Conservation (phyloP, 1,284 basidiomycete genomes). For the Melampsora americana region DNA sequence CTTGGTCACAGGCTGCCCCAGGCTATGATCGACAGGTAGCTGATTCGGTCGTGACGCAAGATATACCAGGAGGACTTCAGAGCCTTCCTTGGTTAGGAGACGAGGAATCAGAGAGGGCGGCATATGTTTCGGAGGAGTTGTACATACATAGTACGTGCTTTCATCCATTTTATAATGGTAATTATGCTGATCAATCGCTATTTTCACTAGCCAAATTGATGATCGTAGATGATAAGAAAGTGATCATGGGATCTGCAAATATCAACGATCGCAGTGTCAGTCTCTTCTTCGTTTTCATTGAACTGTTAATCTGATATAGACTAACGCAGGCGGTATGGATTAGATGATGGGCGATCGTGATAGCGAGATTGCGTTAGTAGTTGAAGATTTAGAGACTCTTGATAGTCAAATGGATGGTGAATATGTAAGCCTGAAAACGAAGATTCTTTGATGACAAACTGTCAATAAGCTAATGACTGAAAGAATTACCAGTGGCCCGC, state of each 20-base stretch:
- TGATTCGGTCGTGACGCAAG: conserved; percentile 71
- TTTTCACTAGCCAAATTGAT: conserved; percentile 61
- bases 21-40: conserved; percentile 57
- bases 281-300: conserved; percentile 49
- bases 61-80: conserved; percentile 61
- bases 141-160: conserved; percentile 64
- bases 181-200: conserved; percentile 53
- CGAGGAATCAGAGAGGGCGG: conserved; percentile 73
- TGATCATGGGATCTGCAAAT: conserved; percentile 79
- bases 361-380: conserved; percentile 83
- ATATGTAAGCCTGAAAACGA: conserved; percentile 48
- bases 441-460: background rate
- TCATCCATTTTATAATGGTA: conserved; percentile 6
- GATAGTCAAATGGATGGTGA: conserved; percentile 74
- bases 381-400: conserved; percentile 79
- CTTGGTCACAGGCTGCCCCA: conserved; percentile 47
- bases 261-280: conserved; percentile 76
- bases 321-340: background rate
- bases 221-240: conserved; percentile 75
- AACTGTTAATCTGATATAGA: conserved; percentile 52
- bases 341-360: conserved; percentile 70
- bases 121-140: conserved; percentile 67
- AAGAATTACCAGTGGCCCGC: conserved; percentile 60
- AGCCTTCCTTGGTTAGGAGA: conserved; percentile 71
- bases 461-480: conserved; percentile 50